Evolutionary conservation across 2,329 filamentous ascomycete genomes (phyloP), one percentile per base, ranked within the genome.

Genomic region (Colletotrichum lini): DNA sequence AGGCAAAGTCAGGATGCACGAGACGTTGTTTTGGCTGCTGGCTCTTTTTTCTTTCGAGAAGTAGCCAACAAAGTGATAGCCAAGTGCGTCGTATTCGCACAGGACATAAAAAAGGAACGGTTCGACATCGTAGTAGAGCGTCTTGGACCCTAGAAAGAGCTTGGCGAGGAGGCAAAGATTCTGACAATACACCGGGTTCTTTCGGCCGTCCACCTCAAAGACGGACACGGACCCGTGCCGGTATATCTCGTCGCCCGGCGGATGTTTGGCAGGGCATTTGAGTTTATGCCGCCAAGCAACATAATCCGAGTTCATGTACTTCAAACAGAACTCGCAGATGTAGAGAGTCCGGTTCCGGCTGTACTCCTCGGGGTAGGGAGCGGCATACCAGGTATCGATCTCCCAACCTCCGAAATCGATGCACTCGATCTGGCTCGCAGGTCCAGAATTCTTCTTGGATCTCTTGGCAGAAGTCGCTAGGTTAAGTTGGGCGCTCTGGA

Each of bases 271-370:
- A 7, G 94, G 93, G 77, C 96, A 99, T 84, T 99, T 99, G 76
- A 95, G 89, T 84, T 98, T 98, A 82, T 99, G 96, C 64, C 96
- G 90, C 94, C 96, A 98, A 16, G 96, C 96, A 38, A 99, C 96
- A 77, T 97, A 98, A 80, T 98, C 96, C 21, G 96, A 98, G 81
- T 97, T 98, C 95, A 99, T 98, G 84, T 99, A 99, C 83, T 98
- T 99, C 72, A 99, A 87, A 80, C 96, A 99, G 81, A 98, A 99
- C 81, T 99, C 97, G 86, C 96, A 99, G 74, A 99, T 98, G 82
- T 98, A 98, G n/a, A 99, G 88, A 47, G 98, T 93, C 40, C 94
- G 92, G 79, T 99, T 98, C 74, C 96, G 91, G 80, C 95, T 98
- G 85, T 99, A 99, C 82, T 99, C 96, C 80, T 98, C 96, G 0